phyloP scores from a whole-genome alignment of 345 rosid genomes.

The Laguncularia racemosa region DNA sequence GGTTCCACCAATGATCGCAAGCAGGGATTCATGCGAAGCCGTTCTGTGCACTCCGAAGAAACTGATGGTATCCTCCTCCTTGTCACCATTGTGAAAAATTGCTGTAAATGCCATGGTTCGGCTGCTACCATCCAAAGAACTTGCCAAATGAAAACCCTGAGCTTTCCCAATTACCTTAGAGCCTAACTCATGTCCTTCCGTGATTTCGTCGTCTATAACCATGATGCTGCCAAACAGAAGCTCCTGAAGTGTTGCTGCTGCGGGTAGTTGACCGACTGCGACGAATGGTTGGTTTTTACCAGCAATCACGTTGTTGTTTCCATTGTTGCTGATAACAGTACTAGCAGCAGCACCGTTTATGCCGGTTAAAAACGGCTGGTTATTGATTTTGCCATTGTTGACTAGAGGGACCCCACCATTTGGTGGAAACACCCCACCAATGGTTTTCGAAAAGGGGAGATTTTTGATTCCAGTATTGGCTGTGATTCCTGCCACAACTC shows the following conservation, averaged over 20 bases:
- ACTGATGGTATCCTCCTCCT: conserved; percentile 49
- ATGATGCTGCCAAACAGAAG: conserved; percentile 80
- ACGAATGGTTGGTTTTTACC: conserved; percentile 54
- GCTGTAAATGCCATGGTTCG: conserved; percentile 59
- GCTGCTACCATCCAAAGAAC: conserved; percentile 72
- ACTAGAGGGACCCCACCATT: conserved; percentile 59
- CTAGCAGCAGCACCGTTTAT: conserved; percentile 48
- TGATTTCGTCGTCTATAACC: conserved; percentile 64
- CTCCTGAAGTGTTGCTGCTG: conserved; percentile 54
- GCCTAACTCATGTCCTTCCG: conserved; percentile 74
- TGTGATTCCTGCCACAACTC: conserved; percentile 73
- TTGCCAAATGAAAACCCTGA: conserved; percentile 81
- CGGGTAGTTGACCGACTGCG: conserved; percentile 72
- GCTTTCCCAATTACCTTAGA: conserved; percentile 63
- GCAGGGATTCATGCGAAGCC: conserved; percentile 49
- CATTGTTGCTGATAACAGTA: conserved; percentile 56
- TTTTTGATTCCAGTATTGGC: conserved; percentile 65
- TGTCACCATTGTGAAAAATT: conserved; percentile 43
- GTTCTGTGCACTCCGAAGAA: conserved; percentile 82
- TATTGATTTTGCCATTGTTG: conserved; percentile 27
- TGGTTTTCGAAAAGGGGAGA: conserved; percentile 75
- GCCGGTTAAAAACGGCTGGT: conserved; percentile 67
- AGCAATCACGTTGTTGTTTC: conserved; percentile 35
- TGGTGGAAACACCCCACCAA: conserved; percentile 60
- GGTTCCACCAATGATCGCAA: conserved; percentile 75